These are phyloP conservation scores for Aspergillus baeticus DNA, from an alignment of 495 filamentous ascomycete genomes.

Conservation along the genomic window DNA sequence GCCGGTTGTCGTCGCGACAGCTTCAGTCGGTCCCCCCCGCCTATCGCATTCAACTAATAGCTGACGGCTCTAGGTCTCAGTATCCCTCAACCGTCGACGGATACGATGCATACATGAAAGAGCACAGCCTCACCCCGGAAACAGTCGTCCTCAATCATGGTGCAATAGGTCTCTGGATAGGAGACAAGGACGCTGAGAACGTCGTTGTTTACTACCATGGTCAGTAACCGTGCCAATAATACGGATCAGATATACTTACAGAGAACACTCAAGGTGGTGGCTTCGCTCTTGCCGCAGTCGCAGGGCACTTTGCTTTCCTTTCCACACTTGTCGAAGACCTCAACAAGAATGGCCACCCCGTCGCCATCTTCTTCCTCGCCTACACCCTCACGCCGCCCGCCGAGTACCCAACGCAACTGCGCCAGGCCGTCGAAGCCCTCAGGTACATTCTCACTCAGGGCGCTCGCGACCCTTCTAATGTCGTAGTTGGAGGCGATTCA, in stretches of 20 bases:
- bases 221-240: constrained; percentile 19
- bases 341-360: constrained; percentile 39
- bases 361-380: constrained; percentile 51
- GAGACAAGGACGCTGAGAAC: constrained; percentile 53
- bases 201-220: constrained; percentile 61
- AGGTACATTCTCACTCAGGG: constrained; percentile 47
- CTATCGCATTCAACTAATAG: background rate
- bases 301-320: constrained; percentile 49
- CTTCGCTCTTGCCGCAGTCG: constrained; percentile 44
- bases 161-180: constrained; percentile 59
- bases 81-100: constrained; percentile 37
- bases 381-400: constrained; percentile 56
- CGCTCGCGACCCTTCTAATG: constrained; percentile 36
- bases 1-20: constrained; percentile 27
- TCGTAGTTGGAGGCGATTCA: constrained; percentile 61
- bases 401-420: constrained; percentile 58
- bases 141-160: constrained; percentile 48
- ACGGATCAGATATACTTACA: background rate
- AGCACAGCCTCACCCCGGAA: constrained; percentile 45
- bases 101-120: constrained; percentile 47
- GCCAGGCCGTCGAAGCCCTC: constrained; percentile 53
- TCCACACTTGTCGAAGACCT: constrained; percentile 41
- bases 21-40: constrained; percentile 29
- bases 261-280: constrained; percentile 50
- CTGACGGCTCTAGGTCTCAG: constrained; percentile 27